Evolutionary conservation across 1,284 basidiomycete species (phyloP).

Genomic region (Chalciporus piperatoides): DNA sequence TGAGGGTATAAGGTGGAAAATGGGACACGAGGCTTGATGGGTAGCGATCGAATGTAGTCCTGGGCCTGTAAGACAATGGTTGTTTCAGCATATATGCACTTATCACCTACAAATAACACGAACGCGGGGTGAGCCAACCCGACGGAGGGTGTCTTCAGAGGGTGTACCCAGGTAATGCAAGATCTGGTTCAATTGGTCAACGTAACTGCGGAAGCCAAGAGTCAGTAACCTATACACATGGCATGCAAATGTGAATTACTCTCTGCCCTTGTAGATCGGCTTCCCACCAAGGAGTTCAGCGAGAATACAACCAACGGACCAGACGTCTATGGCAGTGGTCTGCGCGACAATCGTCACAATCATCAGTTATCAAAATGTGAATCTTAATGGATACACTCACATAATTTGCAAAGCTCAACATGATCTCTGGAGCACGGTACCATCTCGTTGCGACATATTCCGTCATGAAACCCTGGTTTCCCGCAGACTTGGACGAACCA

Average conservation of each 20-base stretch:
- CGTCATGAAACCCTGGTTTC: slow-evolving; percentile 98
- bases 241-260: slow-evolving; percentile 52
- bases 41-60: slow-evolving; percentile 97
- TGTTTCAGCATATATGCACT: slow-evolving; percentile 4
- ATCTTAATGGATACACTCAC: slow-evolving; percentile 41
- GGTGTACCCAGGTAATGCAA: slow-evolving; percentile 97
- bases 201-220: slow-evolving; percentile 59
- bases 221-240: neutral
- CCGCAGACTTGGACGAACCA: slow-evolving; percentile 60
- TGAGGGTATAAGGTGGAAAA: slow-evolving; percentile 90
- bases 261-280: slow-evolving; percentile 98
- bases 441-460: slow-evolving; percentile 98
- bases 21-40: slow-evolving; percentile 92
- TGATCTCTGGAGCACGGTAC: slow-evolving; percentile 97
- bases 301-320: slow-evolving; percentile 97
- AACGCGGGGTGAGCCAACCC: slow-evolving; percentile 89
- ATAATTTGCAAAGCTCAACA: slow-evolving; percentile 96
- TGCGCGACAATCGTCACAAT: slow-evolving; percentile 25
- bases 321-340: slow-evolving; percentile 91
- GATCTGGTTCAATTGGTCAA: slow-evolving; percentile 99
- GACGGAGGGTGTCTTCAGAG: slow-evolving; percentile 90
- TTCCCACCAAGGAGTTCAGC: slow-evolving; percentile 96
- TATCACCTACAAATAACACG: slow-evolving; percentile 21
- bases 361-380: slow-evolving; percentile 4
- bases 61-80: slow-evolving; percentile 61